Evolutionary conservation across 163 green algal genomes (phyloP).

Genomic region (Scenedesmus sp.): DNA sequence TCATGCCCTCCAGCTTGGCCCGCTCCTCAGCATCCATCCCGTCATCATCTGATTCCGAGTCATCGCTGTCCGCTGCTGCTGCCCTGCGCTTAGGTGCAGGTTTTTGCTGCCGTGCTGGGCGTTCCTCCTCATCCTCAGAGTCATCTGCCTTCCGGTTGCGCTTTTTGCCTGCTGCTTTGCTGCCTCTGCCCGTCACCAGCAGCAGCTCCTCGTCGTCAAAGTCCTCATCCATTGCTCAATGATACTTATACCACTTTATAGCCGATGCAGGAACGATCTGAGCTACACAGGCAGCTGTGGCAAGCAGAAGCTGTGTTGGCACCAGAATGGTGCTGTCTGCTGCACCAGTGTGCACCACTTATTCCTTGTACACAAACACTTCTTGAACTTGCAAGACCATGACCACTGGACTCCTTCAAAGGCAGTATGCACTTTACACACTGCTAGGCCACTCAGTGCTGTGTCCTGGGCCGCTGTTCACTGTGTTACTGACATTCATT

Average conservation of each 20-base stretch:
- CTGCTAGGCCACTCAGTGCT: no score
- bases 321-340: neutral
- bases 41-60: constrained; percentile 17
- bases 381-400: no score
- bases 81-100: constrained; percentile 9
- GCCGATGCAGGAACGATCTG: neutral
- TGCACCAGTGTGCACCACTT: no score
- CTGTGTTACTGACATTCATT: no score
- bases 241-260: neutral
- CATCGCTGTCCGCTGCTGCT: constrained; percentile 11
- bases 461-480: no score
- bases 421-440: no score
- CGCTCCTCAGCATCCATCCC: constrained; percentile 41
- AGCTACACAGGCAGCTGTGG: neutral
- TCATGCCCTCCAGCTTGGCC: constrained; percentile 50
- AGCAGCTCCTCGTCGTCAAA: constrained; percentile 48
- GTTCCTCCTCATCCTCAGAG: constrained; percentile 43
- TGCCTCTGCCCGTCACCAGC: constrained; percentile 42
- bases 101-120: constrained; percentile 14
- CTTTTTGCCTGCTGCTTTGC: constrained; percentile 47
- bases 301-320: neutral
- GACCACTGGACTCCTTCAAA: no score
- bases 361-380: no score
- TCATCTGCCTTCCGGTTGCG: constrained; percentile 38
- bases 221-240: constrained; percentile 23